Evolutionary conservation across 345 rosid species (phyloP), one percentile per base, ranked within the genome.

Genomic region (Ailanthus altissimus): DNA sequence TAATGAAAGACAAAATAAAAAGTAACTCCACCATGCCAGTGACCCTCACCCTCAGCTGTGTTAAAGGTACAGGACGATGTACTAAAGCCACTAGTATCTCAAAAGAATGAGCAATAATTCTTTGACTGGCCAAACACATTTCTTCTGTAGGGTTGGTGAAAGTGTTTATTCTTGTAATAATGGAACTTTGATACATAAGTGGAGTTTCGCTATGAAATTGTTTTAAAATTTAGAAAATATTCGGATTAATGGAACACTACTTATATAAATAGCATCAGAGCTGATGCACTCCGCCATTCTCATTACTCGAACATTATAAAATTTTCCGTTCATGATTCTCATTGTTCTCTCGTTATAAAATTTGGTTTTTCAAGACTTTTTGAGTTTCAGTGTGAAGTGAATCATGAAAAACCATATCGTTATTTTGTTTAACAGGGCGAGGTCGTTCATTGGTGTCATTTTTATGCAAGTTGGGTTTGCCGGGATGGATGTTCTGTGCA

Each of bases 401-500:
- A 32, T 3, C 73, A 79, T 67, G 74, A 74, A 50, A 75, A 85
- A 67, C 49, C 75, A 71, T 28, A 77, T 32, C 14, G 38, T 75
- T 65, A 78, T 47, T 62, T 74, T 11, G 32, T 77, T 86, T 18
- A 82, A 67, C 32, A 89, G 78, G 75, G 57, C 81, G 64, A 93
- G 90, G 78, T 92, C 99, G 5, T 93, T 85, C 82, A 54, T 90
- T 10, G 90, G 84, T 38, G 87, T 91, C 23, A 77, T 89, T 45
- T 86, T 93, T 81, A n/a, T 93, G 85, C 99, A 95, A 87, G 82
- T 90, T 3, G 99, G 99, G 5, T 66, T 93, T 12, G 92, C 97
- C 2, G 98, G 98, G 20, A 92, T 95, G 98, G 99, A 93, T 54
- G 78, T 92, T 75, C 84, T 92, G 21, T 80, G 92, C 15, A 95